These are phyloP conservation scores for Taphrina flavorubra DNA, from an alignment of 1,139 yeast genomes.

Conservation along the genomic window DNA sequence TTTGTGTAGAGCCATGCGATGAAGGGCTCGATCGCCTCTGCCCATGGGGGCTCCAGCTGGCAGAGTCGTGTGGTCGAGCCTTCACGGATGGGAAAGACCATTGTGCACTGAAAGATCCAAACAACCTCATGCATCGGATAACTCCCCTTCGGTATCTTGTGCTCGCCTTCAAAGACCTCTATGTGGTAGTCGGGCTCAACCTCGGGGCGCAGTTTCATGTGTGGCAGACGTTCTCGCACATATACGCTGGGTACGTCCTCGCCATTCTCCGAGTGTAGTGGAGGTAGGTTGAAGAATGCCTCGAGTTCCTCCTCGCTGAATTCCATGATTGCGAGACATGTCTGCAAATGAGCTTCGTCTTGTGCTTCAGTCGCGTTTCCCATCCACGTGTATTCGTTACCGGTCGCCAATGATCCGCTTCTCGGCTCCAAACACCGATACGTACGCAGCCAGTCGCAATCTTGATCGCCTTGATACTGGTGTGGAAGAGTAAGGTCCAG, in stretches of 20 bases:
- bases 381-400: not conserved
- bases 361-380: not conserved
- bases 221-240: slow-evolving; percentile 7
- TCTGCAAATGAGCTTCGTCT: slow-evolving; percentile 4
- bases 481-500: no score
- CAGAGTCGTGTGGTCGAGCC: slow-evolving; percentile 8
- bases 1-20: slow-evolving; percentile 17
- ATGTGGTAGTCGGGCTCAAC: slow-evolving; percentile 8
- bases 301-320: slow-evolving; percentile 7
- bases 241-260: slow-evolving; percentile 2
- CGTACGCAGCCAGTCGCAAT: no score
- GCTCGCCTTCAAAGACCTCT: slow-evolving; percentile 7
- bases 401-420: no score
- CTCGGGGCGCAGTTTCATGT: not conserved
- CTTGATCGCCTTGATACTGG: no score
- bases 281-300: slow-evolving; percentile 14
- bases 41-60: not conserved
- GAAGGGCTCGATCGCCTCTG: slow-evolving; percentile 21
- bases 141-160: not conserved
- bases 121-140: slow-evolving; percentile 18
- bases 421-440: no score
- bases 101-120: slow-evolving; percentile 10
- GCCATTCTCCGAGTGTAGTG: slow-evolving; percentile 1
- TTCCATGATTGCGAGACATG: slow-evolving; percentile 10
- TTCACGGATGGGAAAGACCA: slow-evolving; percentile 1